phyloP scores from a whole-genome alignment of 176 grass and related monocot genomes.

The sorghum (Sorghum bicolor) region Sorghum_bicolor_NCBIv3 NC_012871.2:63810001-63810500 shows the following conservation, averaged over 20 bases:
- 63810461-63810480: neutral
- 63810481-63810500: neutral
- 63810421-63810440: constrained; percentile 18
- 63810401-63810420: neutral
- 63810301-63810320: neutral
- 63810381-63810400: neutral
- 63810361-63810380: neutral
- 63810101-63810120: neutral
- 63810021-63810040: no score
- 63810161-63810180: neutral
- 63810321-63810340: neutral
- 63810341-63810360: neutral
- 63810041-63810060: no score
- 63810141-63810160: neutral
- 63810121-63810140: neutral
- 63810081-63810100: neutral
- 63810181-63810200: neutral
- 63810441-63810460: constrained; percentile 12
- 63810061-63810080: no score
- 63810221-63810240: neutral
- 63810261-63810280: neutral
- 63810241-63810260: neutral
- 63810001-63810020: no score
- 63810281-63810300: neutral
- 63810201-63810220: neutral